Evolutionary conservation across 257 asterid genomes (phyloP).

Genomic region (Nicotiana paniculata): DNA sequence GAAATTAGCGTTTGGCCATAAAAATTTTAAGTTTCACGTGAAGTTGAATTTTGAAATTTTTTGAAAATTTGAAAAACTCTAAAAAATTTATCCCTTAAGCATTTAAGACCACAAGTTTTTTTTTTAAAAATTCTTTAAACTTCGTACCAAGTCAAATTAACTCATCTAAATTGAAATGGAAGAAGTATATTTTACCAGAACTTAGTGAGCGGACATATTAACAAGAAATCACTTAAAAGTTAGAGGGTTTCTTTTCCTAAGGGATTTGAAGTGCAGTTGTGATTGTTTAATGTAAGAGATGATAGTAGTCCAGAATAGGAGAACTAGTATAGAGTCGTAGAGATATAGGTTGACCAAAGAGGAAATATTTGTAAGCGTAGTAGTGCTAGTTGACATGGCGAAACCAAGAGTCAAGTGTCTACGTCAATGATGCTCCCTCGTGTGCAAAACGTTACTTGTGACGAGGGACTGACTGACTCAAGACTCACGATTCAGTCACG

Average conservation of each 20-base stretch:
- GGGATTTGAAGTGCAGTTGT: not conserved
- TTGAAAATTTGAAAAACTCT: no score
- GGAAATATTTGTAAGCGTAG: not conserved
- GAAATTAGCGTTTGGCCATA: no score
- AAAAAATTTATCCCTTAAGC: no score
- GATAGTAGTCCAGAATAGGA: not conserved
- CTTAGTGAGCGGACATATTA: no score
- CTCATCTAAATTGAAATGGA: no score
- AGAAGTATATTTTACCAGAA: no score
- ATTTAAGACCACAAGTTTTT: no score
- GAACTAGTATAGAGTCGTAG: not conserved
- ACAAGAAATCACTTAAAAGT: not conserved
- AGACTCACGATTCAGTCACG: not conserved
- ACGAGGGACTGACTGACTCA: not conserved
- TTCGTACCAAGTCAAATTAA: no score
- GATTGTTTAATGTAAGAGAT: not conserved
- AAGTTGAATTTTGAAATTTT: no score
- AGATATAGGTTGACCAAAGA: not conserved
- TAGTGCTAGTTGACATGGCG: not conserved
- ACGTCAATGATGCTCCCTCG: not conserved
- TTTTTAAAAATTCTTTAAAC: no score
- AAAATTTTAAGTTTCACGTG: no score
- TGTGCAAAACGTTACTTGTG: not conserved
- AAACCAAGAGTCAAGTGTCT: not conserved
- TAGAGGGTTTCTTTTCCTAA: not conserved